Conservation (phyloP, 129 eudicot genomes). For the Silybum marianum region DNA sequence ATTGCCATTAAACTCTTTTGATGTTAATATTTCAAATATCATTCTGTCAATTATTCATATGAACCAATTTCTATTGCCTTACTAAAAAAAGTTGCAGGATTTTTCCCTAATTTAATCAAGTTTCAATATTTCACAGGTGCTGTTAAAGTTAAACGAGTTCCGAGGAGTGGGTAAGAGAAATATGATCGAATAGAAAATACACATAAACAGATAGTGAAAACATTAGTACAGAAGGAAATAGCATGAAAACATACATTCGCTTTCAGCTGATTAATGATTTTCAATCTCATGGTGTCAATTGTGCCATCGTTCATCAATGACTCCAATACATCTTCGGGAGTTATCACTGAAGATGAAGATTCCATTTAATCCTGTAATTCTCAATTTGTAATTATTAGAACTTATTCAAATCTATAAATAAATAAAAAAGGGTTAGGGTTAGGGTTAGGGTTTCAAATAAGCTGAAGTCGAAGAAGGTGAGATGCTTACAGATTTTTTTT, state of each 20-base stretch:
- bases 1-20: background rate
- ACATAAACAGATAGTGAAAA: background rate
- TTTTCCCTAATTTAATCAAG: background rate
- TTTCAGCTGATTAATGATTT: conserved; percentile 86
- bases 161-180: background rate
- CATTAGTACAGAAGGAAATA: background rate
- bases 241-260: conserved; percentile 58
- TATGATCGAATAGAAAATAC: background rate
- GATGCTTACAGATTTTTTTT: conserved; percentile 9
- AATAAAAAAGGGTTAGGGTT: conserved; percentile 36
- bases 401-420: too few relatives aligned
- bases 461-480: conserved; percentile 12
- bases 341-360: conserved; percentile 55
- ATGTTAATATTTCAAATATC: background rate
- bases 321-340: conserved; percentile 89
- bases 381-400: background rate
- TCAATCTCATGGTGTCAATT: conserved; percentile 73
- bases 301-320: conserved; percentile 96
- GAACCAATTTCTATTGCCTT: background rate
- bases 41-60: background rate
- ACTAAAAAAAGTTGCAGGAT: background rate
- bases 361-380: conserved; percentile 39
- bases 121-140: background rate
- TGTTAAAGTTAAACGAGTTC: background rate
- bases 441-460: conserved; percentile 28